Evolutionary conservation across 1,284 basidiomycete species (phyloP).

Genomic region (Waitea zeae): DNA sequence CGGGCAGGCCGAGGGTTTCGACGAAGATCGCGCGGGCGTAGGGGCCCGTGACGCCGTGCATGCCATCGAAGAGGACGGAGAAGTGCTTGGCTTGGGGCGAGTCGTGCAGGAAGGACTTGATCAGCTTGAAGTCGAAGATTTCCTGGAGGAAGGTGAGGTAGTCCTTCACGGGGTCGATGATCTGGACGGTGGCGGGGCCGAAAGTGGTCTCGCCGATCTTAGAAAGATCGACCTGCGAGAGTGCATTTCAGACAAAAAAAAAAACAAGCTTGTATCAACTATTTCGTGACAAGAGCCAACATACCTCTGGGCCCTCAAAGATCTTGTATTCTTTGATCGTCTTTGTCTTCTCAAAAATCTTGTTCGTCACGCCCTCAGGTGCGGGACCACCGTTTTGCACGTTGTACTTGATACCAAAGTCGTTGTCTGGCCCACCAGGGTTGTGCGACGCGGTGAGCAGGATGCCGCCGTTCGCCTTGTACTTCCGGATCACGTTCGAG

Average conservation of each 20-base stretch:
- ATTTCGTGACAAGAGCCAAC: constrained; percentile 13
- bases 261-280: neutral
- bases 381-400: constrained; percentile 94
- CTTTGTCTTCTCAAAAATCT: constrained; percentile 87
- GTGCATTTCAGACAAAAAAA: no score
- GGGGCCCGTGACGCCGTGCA: constrained; percentile 95
- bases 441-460: constrained; percentile 97
- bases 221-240: constrained; percentile 62
- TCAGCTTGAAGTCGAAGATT: constrained; percentile 92
- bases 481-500: constrained; percentile 88
- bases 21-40: constrained; percentile 88
- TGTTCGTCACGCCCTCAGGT: constrained; percentile 86
- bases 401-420: constrained; percentile 99
- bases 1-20: constrained; percentile 66
- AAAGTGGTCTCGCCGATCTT: constrained; percentile 69
- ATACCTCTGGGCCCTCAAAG: constrained; percentile 45
- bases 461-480: constrained; percentile 95
- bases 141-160: constrained; percentile 73
- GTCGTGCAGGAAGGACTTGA: constrained; percentile 76
- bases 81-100: constrained; percentile 39
- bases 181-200: constrained; percentile 72
- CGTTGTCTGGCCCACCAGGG: constrained; percentile 91
- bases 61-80: constrained; percentile 88
- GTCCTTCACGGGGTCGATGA: constrained; percentile 91
- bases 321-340: constrained; percentile 75